Evolutionary conservation across 2,329 filamentous ascomycete species (phyloP).

Genomic region (Leptographium procerum): DNA sequence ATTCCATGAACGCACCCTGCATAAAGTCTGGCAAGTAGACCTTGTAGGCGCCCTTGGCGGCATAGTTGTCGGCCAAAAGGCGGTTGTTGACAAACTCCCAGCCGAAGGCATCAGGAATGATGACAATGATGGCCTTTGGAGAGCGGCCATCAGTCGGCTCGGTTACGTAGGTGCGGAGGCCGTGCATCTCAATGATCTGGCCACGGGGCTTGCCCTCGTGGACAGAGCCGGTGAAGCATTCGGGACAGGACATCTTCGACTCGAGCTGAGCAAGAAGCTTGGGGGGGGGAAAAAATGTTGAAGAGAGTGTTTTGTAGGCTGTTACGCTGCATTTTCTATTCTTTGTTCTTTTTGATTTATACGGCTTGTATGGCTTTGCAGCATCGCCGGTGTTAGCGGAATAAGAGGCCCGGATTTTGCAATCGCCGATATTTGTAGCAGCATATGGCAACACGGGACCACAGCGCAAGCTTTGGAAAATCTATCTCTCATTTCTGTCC

Average conservation of each 20-base stretch:
- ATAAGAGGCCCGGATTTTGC: background rate
- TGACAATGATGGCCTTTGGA: slow-evolving; percentile 36
- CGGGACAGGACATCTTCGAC: slow-evolving; percentile 21
- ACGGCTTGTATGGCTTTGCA: too few relatives aligned
- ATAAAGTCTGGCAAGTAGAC: slow-evolving; percentile 50
- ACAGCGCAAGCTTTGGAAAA: too few relatives aligned
- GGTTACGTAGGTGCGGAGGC: slow-evolving; percentile 35
- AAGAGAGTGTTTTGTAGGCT: too few relatives aligned
- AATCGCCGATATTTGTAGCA: background rate
- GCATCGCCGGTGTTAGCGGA: background rate
- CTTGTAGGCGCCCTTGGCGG: slow-evolving; percentile 34
- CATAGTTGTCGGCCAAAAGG: slow-evolving; percentile 41
- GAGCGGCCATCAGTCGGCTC: slow-evolving; percentile 20
- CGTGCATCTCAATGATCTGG: slow-evolving; percentile 32
- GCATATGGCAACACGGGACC: too few relatives aligned
- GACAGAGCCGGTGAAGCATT: slow-evolving; percentile 35
- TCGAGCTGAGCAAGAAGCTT: background rate
- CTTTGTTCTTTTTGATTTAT: too few relatives aligned
- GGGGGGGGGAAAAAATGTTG: too few relatives aligned
- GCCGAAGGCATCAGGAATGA: slow-evolving; percentile 45
- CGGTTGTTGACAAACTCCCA: slow-evolving; percentile 41
- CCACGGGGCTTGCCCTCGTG: slow-evolving; percentile 34
- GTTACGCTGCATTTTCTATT: too few relatives aligned
- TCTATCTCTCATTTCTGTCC: too few relatives aligned
- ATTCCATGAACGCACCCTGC: slow-evolving; percentile 17